Evolutionary conservation across 148 eudicot genomes (phyloP), one percentile per base, ranked within the genome.

Genomic region (Rhododendron griersonianum): DNA sequence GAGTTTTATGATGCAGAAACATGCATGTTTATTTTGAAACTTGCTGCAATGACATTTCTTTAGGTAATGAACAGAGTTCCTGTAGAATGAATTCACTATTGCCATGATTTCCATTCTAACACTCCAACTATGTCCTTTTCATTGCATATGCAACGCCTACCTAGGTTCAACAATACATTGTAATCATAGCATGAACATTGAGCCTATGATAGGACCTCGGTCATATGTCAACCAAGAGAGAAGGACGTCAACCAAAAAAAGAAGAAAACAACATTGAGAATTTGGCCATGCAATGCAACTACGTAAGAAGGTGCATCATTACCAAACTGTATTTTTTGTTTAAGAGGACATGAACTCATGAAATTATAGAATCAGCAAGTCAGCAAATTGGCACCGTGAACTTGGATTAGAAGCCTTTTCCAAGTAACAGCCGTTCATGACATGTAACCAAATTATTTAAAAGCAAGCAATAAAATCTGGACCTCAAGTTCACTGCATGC

Each of bases 401-500:
- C 3, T 2, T 18, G 25, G 19, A 71, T 74, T 47, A 81, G 73
- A 81, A 73, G 28, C 30, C 75, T 55, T 47, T 65, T 55, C 71
- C 81, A 55, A 23, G 44, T 11, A n/a, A 77, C 75, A 78, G 33
- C 48, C 57, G 51, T 75, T 45, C 51, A 82, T 44, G 39, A 75
- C 7, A 25, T 7, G n/a, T 37, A 86, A 39, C n/a, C 13, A 55
- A 47, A 51, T 35, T 14, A 35, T 28, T 63, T 21, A 16, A 15
- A 48, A 13, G 71, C 67, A 82, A 30, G 35, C n/a, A 69, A 69
- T 7, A 45, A 74, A 61, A 67, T 23, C 73, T 21, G 84, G 86
- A 92, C 99, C 96, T 95, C 98, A 83, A 94, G 95, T 86, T 93
- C 95, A 88, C 86, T 91, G 78, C 89, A 89, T 23, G 87, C 85